Conservation (phyloP, 2,329 filamentous ascomycete genomes). For the Leptodontidium sp. region DNA sequence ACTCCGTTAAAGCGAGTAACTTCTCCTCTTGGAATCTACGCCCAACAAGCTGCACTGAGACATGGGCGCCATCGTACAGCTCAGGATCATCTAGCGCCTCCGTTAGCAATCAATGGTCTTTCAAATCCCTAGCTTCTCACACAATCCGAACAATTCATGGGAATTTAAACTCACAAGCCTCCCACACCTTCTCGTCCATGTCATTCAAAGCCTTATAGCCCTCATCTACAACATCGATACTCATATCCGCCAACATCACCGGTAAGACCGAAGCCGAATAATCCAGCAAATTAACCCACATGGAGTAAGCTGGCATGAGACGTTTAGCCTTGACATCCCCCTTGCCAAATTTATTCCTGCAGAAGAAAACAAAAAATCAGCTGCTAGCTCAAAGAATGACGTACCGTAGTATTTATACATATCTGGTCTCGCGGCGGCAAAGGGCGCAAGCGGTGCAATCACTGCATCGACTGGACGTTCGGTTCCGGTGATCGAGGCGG, state of each 20-base stretch:
- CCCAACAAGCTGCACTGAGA: constrained; percentile 62
- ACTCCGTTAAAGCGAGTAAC: constrained; percentile 52
- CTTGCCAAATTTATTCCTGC: constrained; percentile 29
- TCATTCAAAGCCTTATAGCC: constrained; percentile 52
- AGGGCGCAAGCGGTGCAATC: constrained; percentile 59
- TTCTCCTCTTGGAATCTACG: constrained; percentile 63
- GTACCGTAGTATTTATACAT: constrained; percentile 52
- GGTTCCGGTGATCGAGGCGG: constrained; percentile 36
- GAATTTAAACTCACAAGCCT: constrained; percentile 56
- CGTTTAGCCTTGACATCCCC: constrained; percentile 32
- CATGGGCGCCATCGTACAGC: constrained; percentile 54
- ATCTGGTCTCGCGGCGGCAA: constrained; percentile 56
- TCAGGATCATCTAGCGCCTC: constrained; percentile 56
- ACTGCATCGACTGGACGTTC: constrained; percentile 61
- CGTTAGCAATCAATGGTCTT: constrained; percentile 50
- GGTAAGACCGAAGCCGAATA: constrained; percentile 66
- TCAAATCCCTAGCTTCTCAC: constrained; percentile 42
- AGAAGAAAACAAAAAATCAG: constrained; percentile 21
- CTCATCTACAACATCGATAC: constrained; percentile 49
- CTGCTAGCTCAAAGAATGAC: constrained; percentile 11
- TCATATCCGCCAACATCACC: constrained; percentile 54
- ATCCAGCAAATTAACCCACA: constrained; percentile 59
- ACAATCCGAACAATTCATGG: constrained; percentile 12
- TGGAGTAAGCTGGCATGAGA: constrained; percentile 32
- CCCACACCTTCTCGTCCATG: constrained; percentile 53